These are phyloP conservation scores for Uronychia binucleata DNA, from an alignment of 73 alveolate species.

Conservation along the genomic window DNA sequence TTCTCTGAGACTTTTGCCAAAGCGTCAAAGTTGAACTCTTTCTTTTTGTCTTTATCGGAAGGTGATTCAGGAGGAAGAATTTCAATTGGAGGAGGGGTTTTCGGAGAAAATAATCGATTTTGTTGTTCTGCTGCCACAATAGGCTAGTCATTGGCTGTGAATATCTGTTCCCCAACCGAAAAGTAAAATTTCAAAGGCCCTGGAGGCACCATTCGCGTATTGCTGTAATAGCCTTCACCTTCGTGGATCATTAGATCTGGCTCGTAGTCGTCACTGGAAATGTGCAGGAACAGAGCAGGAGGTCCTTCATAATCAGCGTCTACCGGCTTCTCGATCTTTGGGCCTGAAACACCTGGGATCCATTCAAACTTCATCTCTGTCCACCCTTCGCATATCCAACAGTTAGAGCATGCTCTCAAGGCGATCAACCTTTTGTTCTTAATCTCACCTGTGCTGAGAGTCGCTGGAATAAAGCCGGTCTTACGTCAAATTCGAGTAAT, in stretches of 20 bases:
- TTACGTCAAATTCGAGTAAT: too few species aligned
- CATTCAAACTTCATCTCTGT: conserved; percentile 56
- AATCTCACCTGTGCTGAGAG: background rate
- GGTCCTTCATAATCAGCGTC: too few species aligned
- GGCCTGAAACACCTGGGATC: conserved; percentile 17
- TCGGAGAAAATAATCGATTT: too few species aligned
- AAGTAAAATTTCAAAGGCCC: conserved; percentile 10
- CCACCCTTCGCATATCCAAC: conserved; percentile 80
- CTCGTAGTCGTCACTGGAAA: conserved; percentile 10
- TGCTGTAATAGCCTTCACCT: conserved; percentile 10
- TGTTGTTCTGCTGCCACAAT: too few species aligned
- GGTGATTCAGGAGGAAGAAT: too few species aligned
- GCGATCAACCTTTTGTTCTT: background rate
- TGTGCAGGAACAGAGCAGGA: conserved; percentile 24
- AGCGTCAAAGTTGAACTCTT: conserved; percentile 52
- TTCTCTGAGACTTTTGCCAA: conserved; percentile 41
- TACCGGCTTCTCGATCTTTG: too few species aligned
- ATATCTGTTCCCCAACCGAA: background rate
- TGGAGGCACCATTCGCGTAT: conserved; percentile 39
- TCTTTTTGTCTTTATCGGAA: too few species aligned
- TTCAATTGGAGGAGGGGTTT: too few species aligned
- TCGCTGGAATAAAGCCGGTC: too few species aligned
- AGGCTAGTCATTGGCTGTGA: conserved; percentile 12
- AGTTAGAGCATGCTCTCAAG: conserved; percentile 8
- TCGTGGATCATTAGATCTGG: conserved; percentile 25